phyloP scores from a whole-genome alignment of 345 rosid species.

The Bruguiera parviflora region DNA sequence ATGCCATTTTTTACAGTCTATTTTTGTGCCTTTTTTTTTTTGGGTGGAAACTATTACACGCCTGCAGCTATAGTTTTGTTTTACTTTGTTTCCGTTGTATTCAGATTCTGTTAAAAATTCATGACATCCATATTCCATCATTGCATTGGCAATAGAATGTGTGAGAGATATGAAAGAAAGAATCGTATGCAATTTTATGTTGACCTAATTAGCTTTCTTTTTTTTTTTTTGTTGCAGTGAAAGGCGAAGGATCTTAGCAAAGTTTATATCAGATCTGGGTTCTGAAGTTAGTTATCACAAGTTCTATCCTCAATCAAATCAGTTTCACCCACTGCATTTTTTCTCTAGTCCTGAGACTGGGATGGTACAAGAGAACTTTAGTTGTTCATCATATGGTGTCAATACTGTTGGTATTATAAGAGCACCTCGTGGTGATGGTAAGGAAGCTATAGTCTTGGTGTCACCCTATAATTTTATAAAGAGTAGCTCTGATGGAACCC shows the following conservation, averaged over 20 bases:
- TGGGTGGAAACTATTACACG: too few species aligned
- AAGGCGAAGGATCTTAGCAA: conserved; percentile 55
- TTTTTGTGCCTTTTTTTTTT: too few species aligned
- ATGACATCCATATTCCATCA: background rate
- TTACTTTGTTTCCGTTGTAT: background rate
- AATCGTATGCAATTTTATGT: conserved; percentile 7
- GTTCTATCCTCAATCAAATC: conserved; percentile 53
- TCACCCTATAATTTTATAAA: conserved; percentile 66
- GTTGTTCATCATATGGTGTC: conserved; percentile 54
- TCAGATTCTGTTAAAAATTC: conserved; percentile 4
- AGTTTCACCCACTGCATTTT: conserved; percentile 75
- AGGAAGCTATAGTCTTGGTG: conserved; percentile 86
- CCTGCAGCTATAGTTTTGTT: too few species aligned
- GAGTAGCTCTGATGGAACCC: conserved; percentile 42
- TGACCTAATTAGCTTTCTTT: conserved; percentile 14
- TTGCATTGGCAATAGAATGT: background rate
- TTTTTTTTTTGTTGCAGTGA: conserved; percentile 30
- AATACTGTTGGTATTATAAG: conserved; percentile 64
- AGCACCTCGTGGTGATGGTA: conserved; percentile 94
- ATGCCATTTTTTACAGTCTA: too few species aligned
- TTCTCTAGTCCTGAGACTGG: conserved; percentile 56
- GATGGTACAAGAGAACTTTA: conserved; percentile 39
- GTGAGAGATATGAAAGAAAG: background rate
- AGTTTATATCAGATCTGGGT: conserved; percentile 65
- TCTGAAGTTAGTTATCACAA: conserved; percentile 84